Evolutionary conservation across 805 yeast genomes (phyloP).

Genomic region (Candida dendrica): DNA sequence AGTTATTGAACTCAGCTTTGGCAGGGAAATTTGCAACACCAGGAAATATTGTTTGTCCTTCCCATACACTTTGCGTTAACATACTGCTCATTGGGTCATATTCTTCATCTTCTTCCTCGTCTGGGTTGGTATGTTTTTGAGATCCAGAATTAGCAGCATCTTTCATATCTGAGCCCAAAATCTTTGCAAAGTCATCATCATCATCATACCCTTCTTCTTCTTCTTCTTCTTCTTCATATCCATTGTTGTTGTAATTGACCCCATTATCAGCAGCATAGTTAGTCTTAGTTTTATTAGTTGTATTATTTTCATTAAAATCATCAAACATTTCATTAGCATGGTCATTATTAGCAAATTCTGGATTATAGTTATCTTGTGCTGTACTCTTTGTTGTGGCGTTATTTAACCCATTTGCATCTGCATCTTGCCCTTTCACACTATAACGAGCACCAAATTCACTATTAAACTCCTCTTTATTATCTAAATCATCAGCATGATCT

Average conservation of each 20-base stretch:
- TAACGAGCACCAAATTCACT: slow-evolving; percentile 18
- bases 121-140: background rate
- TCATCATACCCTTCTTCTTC: slow-evolving; percentile 21
- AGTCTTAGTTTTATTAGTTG: too few relatives aligned
- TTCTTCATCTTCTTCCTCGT: slow-evolving; percentile 6
- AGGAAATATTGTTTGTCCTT: slow-evolving; percentile 41
- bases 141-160: too few relatives aligned
- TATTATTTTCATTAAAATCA: background rate
- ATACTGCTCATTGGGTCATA: slow-evolving; percentile 14
- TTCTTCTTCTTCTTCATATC: background rate
- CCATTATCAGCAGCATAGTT: too few relatives aligned
- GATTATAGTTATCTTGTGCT: background rate
- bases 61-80: slow-evolving; percentile 32
- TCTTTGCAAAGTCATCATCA: slow-evolving; percentile 28
- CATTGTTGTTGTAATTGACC: too few relatives aligned
- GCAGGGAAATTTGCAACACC: slow-evolving; percentile 38
- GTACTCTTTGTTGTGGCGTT: slow-evolving; percentile 3
- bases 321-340: slow-evolving; percentile 2
- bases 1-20: slow-evolving; percentile 19
- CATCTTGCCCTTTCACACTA: slow-evolving; percentile 17
- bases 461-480: slow-evolving; percentile 2
- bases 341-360: background rate
- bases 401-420: background rate
- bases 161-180: slow-evolving; percentile 18
- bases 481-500: slow-evolving; percentile 6